These are phyloP conservation scores for Symbiodinium pilosum DNA, from an alignment of 73 alveolate genomes.

Conservation along the genomic window DNA sequence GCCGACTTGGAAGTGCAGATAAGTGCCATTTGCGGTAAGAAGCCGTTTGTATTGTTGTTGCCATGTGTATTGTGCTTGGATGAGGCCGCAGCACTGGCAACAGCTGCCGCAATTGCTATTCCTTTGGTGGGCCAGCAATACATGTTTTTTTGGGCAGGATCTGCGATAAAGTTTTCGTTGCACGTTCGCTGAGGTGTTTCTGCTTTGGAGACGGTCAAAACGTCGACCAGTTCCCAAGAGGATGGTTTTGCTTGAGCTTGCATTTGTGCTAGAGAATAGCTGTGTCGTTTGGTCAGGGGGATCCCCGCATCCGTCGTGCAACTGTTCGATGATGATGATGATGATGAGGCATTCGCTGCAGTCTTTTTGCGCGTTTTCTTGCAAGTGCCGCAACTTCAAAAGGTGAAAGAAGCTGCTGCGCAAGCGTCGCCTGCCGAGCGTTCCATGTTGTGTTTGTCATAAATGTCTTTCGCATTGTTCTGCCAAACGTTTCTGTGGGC, in stretches of 20 bases:
- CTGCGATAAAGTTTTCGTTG: background rate
- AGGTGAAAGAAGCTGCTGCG: background rate
- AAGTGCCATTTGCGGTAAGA: too few relatives aligned
- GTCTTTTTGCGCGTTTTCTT: background rate
- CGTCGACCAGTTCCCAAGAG: background rate
- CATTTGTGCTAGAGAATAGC: background rate
- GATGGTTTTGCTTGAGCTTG: background rate
- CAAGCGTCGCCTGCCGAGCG: background rate
- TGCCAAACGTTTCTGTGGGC: too few relatives aligned
- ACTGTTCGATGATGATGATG: background rate
- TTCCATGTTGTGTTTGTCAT: background rate
- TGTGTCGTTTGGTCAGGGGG: background rate
- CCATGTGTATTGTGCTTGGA: background rate
- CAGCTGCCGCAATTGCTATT: background rate
- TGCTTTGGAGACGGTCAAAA: background rate
- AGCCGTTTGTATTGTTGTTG: background rate
- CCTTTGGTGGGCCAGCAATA: background rate
- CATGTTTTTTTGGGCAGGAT: background rate
- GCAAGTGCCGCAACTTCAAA: background rate
- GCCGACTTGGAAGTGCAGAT: too few relatives aligned
- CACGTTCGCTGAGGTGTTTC: background rate
- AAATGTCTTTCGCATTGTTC: too few relatives aligned
- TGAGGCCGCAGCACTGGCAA: background rate
- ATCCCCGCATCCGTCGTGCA: background rate
- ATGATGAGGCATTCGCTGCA: background rate